Percentiles rank a stretch among this genome's conserved stretches.
These are phyloP conservation scores for Alternaria sp. DNA, from an alignment of 2,329 filamentous ascomycete species.

Conservation along the genomic window DNA sequence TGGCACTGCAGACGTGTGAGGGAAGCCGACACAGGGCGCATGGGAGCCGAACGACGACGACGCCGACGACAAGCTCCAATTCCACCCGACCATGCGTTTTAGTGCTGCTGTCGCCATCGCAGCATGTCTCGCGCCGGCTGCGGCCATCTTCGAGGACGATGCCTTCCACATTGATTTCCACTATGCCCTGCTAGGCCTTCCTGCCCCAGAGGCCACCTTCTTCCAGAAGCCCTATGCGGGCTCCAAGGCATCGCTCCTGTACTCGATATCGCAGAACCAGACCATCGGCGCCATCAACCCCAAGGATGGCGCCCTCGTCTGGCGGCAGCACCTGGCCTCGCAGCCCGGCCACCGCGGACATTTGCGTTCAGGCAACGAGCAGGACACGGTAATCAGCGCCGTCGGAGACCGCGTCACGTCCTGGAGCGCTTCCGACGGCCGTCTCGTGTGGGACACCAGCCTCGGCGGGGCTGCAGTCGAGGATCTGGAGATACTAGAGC, in stretches of 20 bases:
- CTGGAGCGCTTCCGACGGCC: constrained; percentile 85
- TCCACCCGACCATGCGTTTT: constrained; percentile 44
- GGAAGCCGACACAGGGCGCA: neutral
- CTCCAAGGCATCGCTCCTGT: constrained; percentile 87
- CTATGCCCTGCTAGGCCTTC: constrained; percentile 83
- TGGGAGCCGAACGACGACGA: neutral
- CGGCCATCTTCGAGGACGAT: constrained; percentile 86
- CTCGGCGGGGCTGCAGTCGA: constrained; percentile 64
- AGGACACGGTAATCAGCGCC: constrained; percentile 78
- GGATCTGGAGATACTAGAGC: constrained; percentile 79
- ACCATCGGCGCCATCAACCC: constrained; percentile 90
- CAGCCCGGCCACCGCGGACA: constrained; percentile 48
- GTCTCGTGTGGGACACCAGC: constrained; percentile 74
- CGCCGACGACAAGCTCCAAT: constrained; percentile 10
- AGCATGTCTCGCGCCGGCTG: constrained; percentile 57
- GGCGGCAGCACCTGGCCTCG: constrained; percentile 76
- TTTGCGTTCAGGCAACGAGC: constrained; percentile 77
- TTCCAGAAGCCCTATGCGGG: constrained; percentile 85
- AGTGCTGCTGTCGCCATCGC: constrained; percentile 44
- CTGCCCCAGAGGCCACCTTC: constrained; percentile 84
- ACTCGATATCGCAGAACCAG: constrained; percentile 84
- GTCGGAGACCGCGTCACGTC: constrained; percentile 72
- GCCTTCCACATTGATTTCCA: constrained; percentile 93
- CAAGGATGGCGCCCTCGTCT: constrained; percentile 80
- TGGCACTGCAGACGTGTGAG: neutral